Percentiles rank a stretch among this genome's conserved stretches.
Evolutionary conservation across 306 rosid species (phyloP).

Genomic region (Cicer yamashitae): DNA sequence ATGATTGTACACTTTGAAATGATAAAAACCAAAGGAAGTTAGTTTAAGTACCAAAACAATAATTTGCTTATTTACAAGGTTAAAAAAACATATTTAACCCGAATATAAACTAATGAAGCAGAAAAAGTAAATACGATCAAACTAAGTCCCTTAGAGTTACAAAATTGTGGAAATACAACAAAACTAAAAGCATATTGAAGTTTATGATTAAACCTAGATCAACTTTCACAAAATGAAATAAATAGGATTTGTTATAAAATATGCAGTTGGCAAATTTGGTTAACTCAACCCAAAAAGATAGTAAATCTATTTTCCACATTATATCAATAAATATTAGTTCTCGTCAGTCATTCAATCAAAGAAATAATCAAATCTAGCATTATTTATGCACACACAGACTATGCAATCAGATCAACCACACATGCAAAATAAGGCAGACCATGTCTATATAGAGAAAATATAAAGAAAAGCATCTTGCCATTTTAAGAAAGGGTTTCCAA

Average conservation of each 20-base stretch:
- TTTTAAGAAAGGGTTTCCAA: slow-evolving; percentile 78
- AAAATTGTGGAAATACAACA: slow-evolving; percentile 8
- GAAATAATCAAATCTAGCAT: slow-evolving; percentile 12
- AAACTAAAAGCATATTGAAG: slow-evolving; percentile 18
- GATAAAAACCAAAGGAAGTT: background rate
- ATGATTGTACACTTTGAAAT: background rate
- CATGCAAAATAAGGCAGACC: slow-evolving; percentile 20
- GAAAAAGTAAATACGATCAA: slow-evolving; percentile 13
- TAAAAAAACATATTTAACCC: background rate
- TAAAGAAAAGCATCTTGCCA: slow-evolving; percentile 65
- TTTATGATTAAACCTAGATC: slow-evolving; percentile 18
- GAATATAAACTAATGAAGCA: background rate
- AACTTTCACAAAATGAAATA: slow-evolving; percentile 17
- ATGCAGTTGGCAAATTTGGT: slow-evolving; percentile 22
- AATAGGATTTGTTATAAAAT: slow-evolving; percentile 7
- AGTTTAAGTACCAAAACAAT: background rate
- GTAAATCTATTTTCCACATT: background rate
- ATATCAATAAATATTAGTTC: slow-evolving; percentile 18
- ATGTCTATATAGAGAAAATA: slow-evolving; percentile 34
- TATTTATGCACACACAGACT: slow-evolving; percentile 9
- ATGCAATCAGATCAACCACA: slow-evolving; percentile 33
- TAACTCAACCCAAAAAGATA: slow-evolving; percentile 13
- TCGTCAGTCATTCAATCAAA: slow-evolving; percentile 13
- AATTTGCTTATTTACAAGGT: background rate
- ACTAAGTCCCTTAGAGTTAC: background rate